Evolutionary conservation across 2,329 filamentous ascomycete species (phyloP).

Genomic region (Talaromyces rugulosus): DNA sequence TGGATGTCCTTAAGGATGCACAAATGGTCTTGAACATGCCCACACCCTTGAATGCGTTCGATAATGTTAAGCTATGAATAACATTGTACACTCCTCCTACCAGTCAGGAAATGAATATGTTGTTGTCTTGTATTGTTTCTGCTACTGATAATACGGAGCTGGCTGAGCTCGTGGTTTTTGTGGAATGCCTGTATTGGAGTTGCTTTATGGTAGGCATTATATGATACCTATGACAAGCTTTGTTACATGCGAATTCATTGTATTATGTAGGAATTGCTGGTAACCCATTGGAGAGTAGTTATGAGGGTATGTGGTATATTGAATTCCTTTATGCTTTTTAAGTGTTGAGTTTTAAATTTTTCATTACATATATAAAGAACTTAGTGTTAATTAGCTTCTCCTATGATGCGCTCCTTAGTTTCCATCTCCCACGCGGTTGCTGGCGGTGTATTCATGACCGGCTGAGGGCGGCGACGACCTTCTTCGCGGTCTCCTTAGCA

Average conservation of each 20-base stretch:
- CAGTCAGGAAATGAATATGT: not conserved
- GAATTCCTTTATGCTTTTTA: too few relatives aligned
- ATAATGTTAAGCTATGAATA: slow-evolving; percentile 11
- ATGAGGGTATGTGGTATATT: too few relatives aligned
- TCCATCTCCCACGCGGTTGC: too few relatives aligned
- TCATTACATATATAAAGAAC: too few relatives aligned
- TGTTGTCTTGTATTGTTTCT: not conserved
- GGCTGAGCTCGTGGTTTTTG: not conserved
- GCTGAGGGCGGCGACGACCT: slow-evolving; percentile 11
- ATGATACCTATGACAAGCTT: not conserved
- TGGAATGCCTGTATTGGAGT: not conserved
- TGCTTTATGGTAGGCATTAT: not conserved
- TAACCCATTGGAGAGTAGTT: too few relatives aligned
- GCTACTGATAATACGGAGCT: not conserved
- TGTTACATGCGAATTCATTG: too few relatives aligned
- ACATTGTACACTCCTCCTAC: not conserved
- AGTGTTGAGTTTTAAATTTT: too few relatives aligned
- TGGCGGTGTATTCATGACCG: not conserved
- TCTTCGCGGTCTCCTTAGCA: slow-evolving; percentile 14
- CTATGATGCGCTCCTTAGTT: too few relatives aligned
- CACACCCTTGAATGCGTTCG: slow-evolving; percentile 7
- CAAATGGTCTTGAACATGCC: slow-evolving; percentile 17
- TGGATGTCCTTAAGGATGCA: slow-evolving; percentile 16
- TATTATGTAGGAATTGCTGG: too few relatives aligned
- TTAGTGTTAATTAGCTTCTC: too few relatives aligned